These are phyloP conservation scores for Massariosphaeria phaeospora DNA, from an alignment of 495 filamentous ascomycete genomes.

Conservation along the genomic window DNA sequence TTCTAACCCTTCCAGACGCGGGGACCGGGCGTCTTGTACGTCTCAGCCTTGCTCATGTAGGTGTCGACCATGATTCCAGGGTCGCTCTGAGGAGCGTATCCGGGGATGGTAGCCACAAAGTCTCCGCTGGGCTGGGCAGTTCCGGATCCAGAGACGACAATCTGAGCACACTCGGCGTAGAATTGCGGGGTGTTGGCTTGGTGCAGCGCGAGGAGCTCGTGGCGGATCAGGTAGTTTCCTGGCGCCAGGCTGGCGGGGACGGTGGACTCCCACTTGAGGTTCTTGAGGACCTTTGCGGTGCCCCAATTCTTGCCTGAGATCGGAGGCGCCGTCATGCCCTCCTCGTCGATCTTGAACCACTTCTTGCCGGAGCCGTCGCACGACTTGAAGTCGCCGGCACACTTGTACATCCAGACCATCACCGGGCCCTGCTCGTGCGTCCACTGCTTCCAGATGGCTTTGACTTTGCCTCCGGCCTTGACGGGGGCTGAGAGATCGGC, in stretches of 20 bases:
- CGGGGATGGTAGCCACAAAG: constrained; percentile 49
- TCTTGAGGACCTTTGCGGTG: constrained; percentile 45
- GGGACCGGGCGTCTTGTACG: constrained; percentile 50
- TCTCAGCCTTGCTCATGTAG: constrained; percentile 44
- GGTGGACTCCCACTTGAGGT: constrained; percentile 49
- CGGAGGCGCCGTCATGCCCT: constrained; percentile 45
- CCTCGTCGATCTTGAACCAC: constrained; percentile 51
- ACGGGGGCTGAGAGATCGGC: constrained; percentile 20
- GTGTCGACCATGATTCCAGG: constrained; percentile 52
- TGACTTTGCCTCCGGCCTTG: constrained; percentile 21
- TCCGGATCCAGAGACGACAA: constrained; percentile 50
- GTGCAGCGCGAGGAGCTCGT: constrained; percentile 57
- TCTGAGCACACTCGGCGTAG: constrained; percentile 57
- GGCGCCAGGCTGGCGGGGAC: constrained; percentile 49
- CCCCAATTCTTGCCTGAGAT: constrained; percentile 51
- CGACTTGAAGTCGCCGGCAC: constrained; percentile 18
- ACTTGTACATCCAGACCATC: constrained; percentile 34
- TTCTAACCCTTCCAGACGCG: constrained; percentile 46
- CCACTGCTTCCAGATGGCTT: constrained; percentile 30
- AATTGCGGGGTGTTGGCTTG: constrained; percentile 58
- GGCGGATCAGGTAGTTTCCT: constrained; percentile 56
- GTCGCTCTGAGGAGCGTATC: constrained; percentile 49
- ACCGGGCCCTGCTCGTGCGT: constrained; percentile 28
- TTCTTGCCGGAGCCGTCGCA: constrained; percentile 27
- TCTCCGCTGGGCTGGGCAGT: constrained; percentile 42